phyloP scores from a whole-genome alignment of 1,139 yeast genomes.

The Suhomyces kunorum region DNA sequence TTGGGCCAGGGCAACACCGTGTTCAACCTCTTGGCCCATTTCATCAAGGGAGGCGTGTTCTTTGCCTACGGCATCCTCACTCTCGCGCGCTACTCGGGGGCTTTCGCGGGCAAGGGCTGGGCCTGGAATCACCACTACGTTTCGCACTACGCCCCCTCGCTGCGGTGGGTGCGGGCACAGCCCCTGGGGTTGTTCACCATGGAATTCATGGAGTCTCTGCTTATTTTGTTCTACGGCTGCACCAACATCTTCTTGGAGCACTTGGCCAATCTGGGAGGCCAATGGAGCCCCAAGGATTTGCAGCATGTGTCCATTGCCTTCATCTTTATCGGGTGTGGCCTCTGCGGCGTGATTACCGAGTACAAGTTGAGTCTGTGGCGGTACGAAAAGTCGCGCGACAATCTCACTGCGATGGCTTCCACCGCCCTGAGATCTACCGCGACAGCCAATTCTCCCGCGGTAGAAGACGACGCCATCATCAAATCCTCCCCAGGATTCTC shows the following conservation, averaged over 20 bases:
- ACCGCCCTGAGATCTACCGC: background rate
- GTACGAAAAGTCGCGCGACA: slow-evolving; percentile 35
- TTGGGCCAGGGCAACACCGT: slow-evolving; percentile 68
- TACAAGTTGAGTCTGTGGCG: slow-evolving; percentile 53
- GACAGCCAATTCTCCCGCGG: slow-evolving; percentile 2
- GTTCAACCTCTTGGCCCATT: slow-evolving; percentile 87
- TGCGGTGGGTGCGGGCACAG: slow-evolving; percentile 41
- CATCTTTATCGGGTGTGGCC: slow-evolving; percentile 88
- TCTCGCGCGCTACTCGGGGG: slow-evolving; percentile 84
- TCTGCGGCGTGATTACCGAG: slow-evolving; percentile 86
- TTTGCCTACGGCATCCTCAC: slow-evolving; percentile 72
- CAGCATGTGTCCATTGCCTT: slow-evolving; percentile 96
- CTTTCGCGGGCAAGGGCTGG: slow-evolving; percentile 73
- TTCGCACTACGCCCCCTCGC: slow-evolving; percentile 20
- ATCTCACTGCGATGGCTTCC: slow-evolving; percentile 18
- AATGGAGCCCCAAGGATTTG: slow-evolving; percentile 88
- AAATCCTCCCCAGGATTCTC: slow-evolving; percentile 72
- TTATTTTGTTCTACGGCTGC: slow-evolving; percentile 83
- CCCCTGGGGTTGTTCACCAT: slow-evolving; percentile 67
- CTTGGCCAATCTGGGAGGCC: slow-evolving; percentile 69
- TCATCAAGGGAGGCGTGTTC: slow-evolving; percentile 94
- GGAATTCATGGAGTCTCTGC: slow-evolving; percentile 80
- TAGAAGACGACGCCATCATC: slow-evolving; percentile 24
- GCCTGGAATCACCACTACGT: slow-evolving; percentile 77
- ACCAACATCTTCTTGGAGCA: slow-evolving; percentile 91